Evolutionary conservation across 768 basidiomycete species (phyloP).

Genomic region (Leccinum ochraceum): DNA sequence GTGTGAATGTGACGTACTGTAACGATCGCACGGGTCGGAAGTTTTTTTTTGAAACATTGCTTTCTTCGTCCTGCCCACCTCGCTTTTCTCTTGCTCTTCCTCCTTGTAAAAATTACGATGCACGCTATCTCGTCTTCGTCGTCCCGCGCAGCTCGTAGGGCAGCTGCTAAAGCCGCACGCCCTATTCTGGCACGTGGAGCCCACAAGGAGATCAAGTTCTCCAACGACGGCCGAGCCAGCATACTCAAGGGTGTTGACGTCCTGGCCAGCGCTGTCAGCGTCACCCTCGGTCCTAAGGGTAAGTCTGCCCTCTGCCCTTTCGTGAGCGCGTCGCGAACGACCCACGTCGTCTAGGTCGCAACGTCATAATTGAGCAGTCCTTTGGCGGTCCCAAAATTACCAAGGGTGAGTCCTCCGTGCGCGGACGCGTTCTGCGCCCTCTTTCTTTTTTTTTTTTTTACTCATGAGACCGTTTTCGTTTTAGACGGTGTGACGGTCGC

Average conservation of each 20-base stretch:
- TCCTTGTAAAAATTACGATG: conserved; percentile 43
- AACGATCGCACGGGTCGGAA: conserved; percentile 7
- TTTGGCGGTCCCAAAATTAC: conserved; percentile 94
- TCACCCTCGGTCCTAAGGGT: conserved; percentile 97
- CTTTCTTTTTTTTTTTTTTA: neutral
- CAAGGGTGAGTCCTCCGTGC: conserved; percentile 61
- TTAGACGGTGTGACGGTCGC: conserved; percentile 98
- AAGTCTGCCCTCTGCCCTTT: conserved; percentile 10
- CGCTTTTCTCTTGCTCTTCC: conserved; percentile 1
- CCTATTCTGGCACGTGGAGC: conserved; percentile 64
- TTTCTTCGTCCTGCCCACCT: conserved; percentile 13
- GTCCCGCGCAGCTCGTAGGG: conserved; percentile 66
- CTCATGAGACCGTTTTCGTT: neutral
- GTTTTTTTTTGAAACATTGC: neutral
- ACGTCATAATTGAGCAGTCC: conserved; percentile 97
- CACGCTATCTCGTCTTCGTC: conserved; percentile 71
- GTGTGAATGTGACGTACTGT: neutral
- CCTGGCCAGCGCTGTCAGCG: conserved; percentile 94
- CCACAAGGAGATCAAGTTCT: conserved; percentile 97
- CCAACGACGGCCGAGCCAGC: conserved; percentile 90
- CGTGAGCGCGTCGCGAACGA: conserved; percentile 13
- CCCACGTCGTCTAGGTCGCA: conserved; percentile 60
- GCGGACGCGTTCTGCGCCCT: neutral
- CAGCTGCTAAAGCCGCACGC: conserved; percentile 55
- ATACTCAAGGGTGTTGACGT: conserved; percentile 96